Conservation (phyloP, 2,329 filamentous ascomycete genomes). For the Colletotrichum gloeosporioides region DNA sequence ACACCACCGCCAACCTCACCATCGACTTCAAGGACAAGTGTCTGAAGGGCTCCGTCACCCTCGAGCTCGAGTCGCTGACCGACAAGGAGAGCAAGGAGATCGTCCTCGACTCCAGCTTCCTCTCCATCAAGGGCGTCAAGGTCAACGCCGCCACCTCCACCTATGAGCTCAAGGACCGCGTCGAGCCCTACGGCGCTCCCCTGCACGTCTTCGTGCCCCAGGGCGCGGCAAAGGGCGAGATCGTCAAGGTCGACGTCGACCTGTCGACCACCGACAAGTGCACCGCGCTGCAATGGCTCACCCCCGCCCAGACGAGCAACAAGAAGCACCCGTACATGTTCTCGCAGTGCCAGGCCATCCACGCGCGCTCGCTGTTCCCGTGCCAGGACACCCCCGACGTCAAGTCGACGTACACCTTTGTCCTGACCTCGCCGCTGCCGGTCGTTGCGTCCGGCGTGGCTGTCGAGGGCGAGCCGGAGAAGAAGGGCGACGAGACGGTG, state of each 20-base stretch:
- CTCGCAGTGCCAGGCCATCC: constrained; percentile 96
- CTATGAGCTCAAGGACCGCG: constrained; percentile 74
- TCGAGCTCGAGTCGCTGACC: constrained; percentile 79
- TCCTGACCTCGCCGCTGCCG: constrained; percentile 82
- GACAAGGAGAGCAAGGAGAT: constrained; percentile 77
- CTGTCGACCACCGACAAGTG: constrained; percentile 86
- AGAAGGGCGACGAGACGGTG: constrained; percentile 63
- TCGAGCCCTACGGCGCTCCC: constrained; percentile 77
- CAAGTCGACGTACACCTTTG: constrained; percentile 93
- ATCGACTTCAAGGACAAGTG: constrained; percentile 84
- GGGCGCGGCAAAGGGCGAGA: constrained; percentile 57
- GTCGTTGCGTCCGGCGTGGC: constrained; percentile 90
- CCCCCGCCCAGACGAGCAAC: constrained; percentile 91
- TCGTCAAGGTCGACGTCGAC: constrained; percentile 65
- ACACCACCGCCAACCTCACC: constrained; percentile 81
- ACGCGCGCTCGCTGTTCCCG: constrained; percentile 91
- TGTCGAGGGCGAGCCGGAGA: constrained; percentile 49
- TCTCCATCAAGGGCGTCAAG: constrained; percentile 75
- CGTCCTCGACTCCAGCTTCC: constrained; percentile 85
- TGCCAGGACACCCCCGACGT: constrained; percentile 98
- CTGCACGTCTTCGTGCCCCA: constrained; percentile 68
- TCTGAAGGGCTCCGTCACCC: constrained; percentile 76
- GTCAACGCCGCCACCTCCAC: constrained; percentile 67
- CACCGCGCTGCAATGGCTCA: constrained; percentile 95
- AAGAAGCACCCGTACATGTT: constrained; percentile 98